Base-by-base conservation (phyloP, 768 basidiomycete genomes). In the Piloderma croceum region DNA sequence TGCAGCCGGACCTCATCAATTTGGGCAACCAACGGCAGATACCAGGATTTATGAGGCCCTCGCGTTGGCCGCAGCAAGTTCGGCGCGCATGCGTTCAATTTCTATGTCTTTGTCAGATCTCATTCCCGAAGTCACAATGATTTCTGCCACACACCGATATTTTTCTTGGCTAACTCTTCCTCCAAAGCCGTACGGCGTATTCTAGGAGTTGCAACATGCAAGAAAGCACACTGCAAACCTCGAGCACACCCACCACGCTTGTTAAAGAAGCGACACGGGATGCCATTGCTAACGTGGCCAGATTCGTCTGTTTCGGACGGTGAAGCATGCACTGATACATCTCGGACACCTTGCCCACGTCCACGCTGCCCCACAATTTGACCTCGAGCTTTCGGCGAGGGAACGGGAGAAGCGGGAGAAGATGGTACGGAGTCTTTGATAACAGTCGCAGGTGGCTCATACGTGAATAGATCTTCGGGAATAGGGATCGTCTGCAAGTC, bases 401-500 rank as follows among this genome's bases (percentile, higher is more conserved):
- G 9, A 9, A 15, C 15, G 27, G 27, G 27, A 15, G 27, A 9
- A 29, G 27, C 27, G 27, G 27, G 27, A 29, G 27, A 29, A 29
- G 27, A 9, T 15, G 27, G 27, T 15, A 15, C 27, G 9, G 27
- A 9, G 10, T 29, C 27, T 9, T 9, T 15, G 27, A 29, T 29
- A 29, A 15, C 10, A 9, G 9, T 29, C 10, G 27, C 10, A 29
- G 27, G 27, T 9, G 27, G 10, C 27, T 29, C 27, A 15, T 29
- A 9, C 27, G 10, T 9, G 27, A 29, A 29, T 9, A 29, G 27
- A 15, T 29, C 27, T 9, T 35, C 34, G 6, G 58, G 58, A 7
- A 61, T 46, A 31, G 51, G 41, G 36, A 55, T 57, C 1, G 61
- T 63, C 42, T 61, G 61, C 15, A 59, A 45, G 34, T 59, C 50